Percentiles rank a stretch among this genome's conserved stretches.
Evolutionary conservation across 495 filamentous ascomycete genomes (phyloP).

Genomic region (Acidomyces sp.): DNA sequence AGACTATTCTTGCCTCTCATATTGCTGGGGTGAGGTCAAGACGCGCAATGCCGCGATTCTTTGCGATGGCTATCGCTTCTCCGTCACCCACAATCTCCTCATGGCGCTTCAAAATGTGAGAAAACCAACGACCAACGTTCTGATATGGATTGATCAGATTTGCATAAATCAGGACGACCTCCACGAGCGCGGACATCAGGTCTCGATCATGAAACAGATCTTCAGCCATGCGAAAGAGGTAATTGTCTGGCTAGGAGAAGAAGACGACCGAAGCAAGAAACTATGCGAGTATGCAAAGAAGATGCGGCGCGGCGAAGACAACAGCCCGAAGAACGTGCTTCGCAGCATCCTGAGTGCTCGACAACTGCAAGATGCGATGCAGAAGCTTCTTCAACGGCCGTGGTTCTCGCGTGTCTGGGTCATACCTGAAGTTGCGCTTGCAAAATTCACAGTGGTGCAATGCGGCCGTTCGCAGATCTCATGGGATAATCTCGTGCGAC

Average conservation of each 20-base stretch:
- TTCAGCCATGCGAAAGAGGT: conserved; percentile 11
- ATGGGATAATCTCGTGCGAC: conserved; percentile 13
- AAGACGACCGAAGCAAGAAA: conserved; percentile 7
- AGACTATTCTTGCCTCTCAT: conserved; percentile 11
- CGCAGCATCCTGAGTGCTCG: conserved; percentile 7
- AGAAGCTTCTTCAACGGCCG: conserved; percentile 10
- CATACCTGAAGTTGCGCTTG: conserved; percentile 11
- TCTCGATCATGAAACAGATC: conserved; percentile 23
- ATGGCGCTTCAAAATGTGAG: conserved; percentile 5
- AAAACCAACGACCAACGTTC: conserved; percentile 1
- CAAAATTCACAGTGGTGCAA: conserved; percentile 4
- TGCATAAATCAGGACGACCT: conserved; percentile 26
- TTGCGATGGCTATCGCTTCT: conserved; percentile 7
- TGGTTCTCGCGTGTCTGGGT: conserved; percentile 7
- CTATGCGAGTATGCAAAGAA: conserved; percentile 13
- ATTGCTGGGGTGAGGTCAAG: conserved; percentile 14
- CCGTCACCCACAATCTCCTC: conserved; percentile 10
- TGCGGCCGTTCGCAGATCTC: conserved; percentile 4
- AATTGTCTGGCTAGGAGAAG: conserved; percentile 13
- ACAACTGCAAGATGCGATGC: conserved; percentile 12
- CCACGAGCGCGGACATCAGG: conserved; percentile 18
- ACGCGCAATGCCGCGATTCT: conserved; percentile 9
- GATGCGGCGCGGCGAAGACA: conserved; percentile 9
- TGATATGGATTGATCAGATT: conserved; percentile 23
- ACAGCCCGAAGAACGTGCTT: background rate